Conservation (phyloP, 805 yeast genomes). For the Tetrapisispora iriomotensis region DNA sequence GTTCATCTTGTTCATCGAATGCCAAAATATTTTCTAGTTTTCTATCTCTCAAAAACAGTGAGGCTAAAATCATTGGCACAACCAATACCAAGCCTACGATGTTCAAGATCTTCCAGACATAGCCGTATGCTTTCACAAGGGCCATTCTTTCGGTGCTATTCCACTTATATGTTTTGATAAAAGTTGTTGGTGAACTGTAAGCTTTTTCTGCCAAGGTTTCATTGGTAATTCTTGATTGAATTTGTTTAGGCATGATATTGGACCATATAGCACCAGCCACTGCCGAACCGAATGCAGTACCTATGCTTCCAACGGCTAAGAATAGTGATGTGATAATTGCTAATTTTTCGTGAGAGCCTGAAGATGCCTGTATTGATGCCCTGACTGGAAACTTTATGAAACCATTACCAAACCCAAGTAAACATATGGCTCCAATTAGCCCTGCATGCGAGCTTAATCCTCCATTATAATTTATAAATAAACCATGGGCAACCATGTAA, state of each 20-base stretch:
- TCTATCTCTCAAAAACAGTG: conserved; percentile 46
- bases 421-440: conserved; percentile 52
- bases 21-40: conserved; percentile 25
- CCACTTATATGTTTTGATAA: conserved; percentile 41
- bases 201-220: conserved; percentile 32
- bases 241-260: conserved; percentile 38
- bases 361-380: conserved; percentile 47
- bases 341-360: conserved; percentile 49
- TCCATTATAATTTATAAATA: conserved; percentile 48
- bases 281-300: conserved; percentile 56
- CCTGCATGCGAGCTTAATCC: conserved; percentile 40
- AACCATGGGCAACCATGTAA: conserved; percentile 54
- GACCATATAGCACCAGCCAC: conserved; percentile 66
- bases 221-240: conserved; percentile 30
- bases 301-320: conserved; percentile 49
- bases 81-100: conserved; percentile 45
- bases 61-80: conserved; percentile 39
- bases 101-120: conserved; percentile 46
- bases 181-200: conserved; percentile 43
- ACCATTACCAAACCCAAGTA: conserved; percentile 69
- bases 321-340: conserved; percentile 51
- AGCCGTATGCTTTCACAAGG: conserved; percentile 44
- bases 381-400: conserved; percentile 61
- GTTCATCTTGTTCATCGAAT: conserved; percentile 5
- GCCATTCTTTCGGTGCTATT: conserved; percentile 47